Conservation (phyloP, 2,329 filamentous ascomycete genomes). For the Lachnellula cervina region DNA sequence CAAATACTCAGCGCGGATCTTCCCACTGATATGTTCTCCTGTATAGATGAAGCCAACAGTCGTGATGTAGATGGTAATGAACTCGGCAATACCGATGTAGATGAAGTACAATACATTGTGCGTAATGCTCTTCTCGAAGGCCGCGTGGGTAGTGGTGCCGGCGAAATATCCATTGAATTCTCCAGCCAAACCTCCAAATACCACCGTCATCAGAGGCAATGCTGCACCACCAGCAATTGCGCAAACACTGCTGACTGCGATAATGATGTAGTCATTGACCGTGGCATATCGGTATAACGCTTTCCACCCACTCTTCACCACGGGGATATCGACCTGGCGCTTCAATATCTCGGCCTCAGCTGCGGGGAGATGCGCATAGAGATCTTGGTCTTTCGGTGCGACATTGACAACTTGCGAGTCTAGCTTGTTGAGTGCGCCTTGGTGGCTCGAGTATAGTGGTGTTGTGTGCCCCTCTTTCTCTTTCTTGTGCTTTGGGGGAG, state of each 20-base stretch:
- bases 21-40: conserved; percentile 72
- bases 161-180: conserved; percentile 60
- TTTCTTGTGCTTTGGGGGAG: conserved; percentile 8
- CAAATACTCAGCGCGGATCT: conserved; percentile 79
- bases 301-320: conserved; percentile 58
- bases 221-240: conserved; percentile 56
- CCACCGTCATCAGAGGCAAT: conserved; percentile 51
- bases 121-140: conserved; percentile 57
- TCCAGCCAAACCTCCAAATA: conserved; percentile 73
- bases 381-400: conserved; percentile 39
- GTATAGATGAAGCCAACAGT: conserved; percentile 89
- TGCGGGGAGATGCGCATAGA: conserved; percentile 57
- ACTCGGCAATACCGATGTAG: conserved; percentile 78
- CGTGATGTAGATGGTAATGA: conserved; percentile 69
- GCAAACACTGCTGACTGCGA: conserved; percentile 46
- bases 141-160: conserved; percentile 40
- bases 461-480: conserved; percentile 39
- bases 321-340: conserved; percentile 61
- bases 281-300: conserved; percentile 55
- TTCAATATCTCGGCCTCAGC: conserved; percentile 64
- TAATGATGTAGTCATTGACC: conserved; percentile 45
- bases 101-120: conserved; percentile 75
- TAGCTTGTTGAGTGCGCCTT: conserved; percentile 51
- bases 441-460: conserved; percentile 50
- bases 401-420: conserved; percentile 32